Conservation (phyloP, 305 asterid species). For the Rubia balearica region DNA sequence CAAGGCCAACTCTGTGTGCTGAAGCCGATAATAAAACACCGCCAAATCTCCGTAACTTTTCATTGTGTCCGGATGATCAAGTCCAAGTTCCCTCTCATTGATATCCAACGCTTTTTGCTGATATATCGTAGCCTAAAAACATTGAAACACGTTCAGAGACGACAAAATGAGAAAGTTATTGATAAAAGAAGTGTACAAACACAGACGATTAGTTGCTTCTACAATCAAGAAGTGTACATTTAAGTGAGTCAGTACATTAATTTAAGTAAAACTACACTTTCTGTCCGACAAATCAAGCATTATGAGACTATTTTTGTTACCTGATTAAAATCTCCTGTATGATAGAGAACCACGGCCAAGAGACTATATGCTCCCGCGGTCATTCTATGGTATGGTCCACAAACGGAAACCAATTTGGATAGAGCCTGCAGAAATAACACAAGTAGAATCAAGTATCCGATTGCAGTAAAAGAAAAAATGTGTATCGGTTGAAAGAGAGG, state of each 20-base stretch:
- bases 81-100: conserved; percentile 91
- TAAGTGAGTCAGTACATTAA: neutral
- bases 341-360: conserved; percentile 96
- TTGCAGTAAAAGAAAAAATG: conserved; percentile 9
- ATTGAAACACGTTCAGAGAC: neutral
- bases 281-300: conserved; percentile 8
- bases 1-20: conserved; percentile 96
- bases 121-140: conserved; percentile 81
- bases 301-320: conserved; percentile 30
- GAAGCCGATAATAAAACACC: conserved; percentile 95
- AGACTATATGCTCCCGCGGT: conserved; percentile 99
- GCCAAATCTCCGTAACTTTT: conserved; percentile 99
- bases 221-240: neutral
- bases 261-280: neutral
- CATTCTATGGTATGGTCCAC: conserved; percentile 98
- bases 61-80: conserved; percentile 99
- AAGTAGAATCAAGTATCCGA: neutral
- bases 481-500: conserved; percentile 9
- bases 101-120: conserved; percentile 99
- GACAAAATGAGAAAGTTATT: conserved; percentile 11
- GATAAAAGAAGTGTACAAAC: neutral
- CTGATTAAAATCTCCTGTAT: conserved; percentile 99
- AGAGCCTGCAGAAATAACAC: conserved; percentile 22
- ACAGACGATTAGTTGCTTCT: neutral
- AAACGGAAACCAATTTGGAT: conserved; percentile 18